Conservation (phyloP, 2,329 filamentous ascomycete species). For the Orbilia quercus region DNA sequence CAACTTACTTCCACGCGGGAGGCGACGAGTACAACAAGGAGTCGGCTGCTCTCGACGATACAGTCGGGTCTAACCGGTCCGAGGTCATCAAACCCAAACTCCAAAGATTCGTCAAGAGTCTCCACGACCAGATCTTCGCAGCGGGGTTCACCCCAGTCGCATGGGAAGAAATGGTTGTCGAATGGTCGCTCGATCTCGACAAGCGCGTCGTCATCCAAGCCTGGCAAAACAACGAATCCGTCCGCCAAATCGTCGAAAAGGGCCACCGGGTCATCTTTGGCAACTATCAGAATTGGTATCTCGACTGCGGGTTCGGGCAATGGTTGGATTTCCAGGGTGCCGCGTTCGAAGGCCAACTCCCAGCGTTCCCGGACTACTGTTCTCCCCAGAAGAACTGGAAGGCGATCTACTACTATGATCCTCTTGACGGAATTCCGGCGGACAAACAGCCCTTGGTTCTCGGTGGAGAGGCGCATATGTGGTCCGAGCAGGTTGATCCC, state of each 20-base stretch:
- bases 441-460: slow-evolving; percentile 75
- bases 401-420: slow-evolving; percentile 82
- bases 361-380: slow-evolving; percentile 85
- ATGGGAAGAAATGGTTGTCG: slow-evolving; percentile 86
- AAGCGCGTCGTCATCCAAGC: slow-evolving; percentile 80
- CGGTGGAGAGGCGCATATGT: slow-evolving; percentile 84
- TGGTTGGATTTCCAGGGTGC: slow-evolving; percentile 77
- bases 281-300: slow-evolving; percentile 83
- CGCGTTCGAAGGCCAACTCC: slow-evolving; percentile 72
- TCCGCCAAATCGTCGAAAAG: slow-evolving; percentile 70
- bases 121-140: slow-evolving; percentile 73
- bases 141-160: slow-evolving; percentile 78
- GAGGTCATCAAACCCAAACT: slow-evolving; percentile 77
- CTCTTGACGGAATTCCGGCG: slow-evolving; percentile 72
- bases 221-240: slow-evolving; percentile 75
- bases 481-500: slow-evolving; percentile 81
- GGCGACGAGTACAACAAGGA: slow-evolving; percentile 87
- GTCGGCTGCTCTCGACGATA: slow-evolving; percentile 78
- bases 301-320: slow-evolving; percentile 83
- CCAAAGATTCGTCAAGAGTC: slow-evolving; percentile 78
- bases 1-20: slow-evolving; percentile 83
- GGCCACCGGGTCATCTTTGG: slow-evolving; percentile 80
- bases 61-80: slow-evolving; percentile 74
- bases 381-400: slow-evolving; percentile 83
- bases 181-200: slow-evolving; percentile 80